Conservation (phyloP, 179 eudicot species). For the Gypsophila paniculata region DNA sequence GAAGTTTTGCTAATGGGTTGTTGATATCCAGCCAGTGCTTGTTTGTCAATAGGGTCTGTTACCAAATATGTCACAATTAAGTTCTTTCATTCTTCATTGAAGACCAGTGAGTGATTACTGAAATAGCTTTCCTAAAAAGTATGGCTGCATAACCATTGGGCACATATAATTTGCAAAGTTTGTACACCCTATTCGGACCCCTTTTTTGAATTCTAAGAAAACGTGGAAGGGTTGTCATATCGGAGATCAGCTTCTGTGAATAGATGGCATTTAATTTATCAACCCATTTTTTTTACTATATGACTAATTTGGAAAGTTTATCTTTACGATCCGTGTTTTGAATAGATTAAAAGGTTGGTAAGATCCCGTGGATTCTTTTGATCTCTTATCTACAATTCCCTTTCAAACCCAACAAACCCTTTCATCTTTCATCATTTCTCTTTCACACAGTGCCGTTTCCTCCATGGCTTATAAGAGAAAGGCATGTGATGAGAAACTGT, state of each 20-base stretch:
- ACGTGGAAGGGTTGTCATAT: constrained; percentile 4
- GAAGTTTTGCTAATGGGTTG: not conserved
- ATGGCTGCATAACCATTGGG: not conserved
- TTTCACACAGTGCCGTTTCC: not conserved
- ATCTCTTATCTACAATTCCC: not conserved
- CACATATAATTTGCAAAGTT: not conserved
- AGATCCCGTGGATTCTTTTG: not conserved
- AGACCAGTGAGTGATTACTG: not conserved
- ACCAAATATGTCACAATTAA: constrained; percentile 17
- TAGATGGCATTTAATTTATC: constrained; percentile 18
- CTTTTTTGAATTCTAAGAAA: not conserved
- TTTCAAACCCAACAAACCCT: constrained; percentile 7
- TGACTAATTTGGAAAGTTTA: constrained; percentile 5
- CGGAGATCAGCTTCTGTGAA: not conserved
- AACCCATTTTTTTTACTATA: not conserved
- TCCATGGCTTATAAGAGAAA: constrained; percentile 19
- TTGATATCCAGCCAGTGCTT: not conserved
- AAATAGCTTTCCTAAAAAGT: not conserved
- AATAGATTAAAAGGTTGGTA: constrained; percentile 10
- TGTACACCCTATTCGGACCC: not conserved
- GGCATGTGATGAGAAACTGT: constrained; percentile 7
- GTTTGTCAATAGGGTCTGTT: constrained; percentile 19
- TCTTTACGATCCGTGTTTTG: constrained; percentile 3
- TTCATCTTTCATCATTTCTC: not conserved
- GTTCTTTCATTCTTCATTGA: constrained; percentile 5